Evolutionary conservation across 495 filamentous ascomycete species (phyloP).

Genomic region (Aspergillus conjunctus): DNA sequence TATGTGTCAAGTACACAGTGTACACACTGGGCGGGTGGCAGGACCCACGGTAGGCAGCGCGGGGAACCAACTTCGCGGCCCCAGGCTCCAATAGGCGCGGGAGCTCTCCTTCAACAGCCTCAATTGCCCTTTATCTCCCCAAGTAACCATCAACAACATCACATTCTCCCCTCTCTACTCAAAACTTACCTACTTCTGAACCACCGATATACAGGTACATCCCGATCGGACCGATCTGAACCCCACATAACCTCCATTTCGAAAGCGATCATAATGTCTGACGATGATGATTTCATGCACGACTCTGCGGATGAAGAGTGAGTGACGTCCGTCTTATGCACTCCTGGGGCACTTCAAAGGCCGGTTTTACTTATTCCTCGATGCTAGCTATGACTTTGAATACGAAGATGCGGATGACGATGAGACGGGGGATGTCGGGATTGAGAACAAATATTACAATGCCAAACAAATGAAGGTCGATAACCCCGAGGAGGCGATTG

Average conservation of each 20-base stretch:
- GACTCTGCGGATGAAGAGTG: constrained; percentile 89
- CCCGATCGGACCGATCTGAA: background rate
- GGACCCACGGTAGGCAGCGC: constrained; percentile 11
- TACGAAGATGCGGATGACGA: constrained; percentile 93
- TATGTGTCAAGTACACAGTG: background rate
- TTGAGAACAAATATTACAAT: constrained; percentile 99
- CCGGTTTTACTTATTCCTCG: constrained; percentile 18
- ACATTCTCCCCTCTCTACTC: background rate
- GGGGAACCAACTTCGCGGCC: constrained; percentile 12
- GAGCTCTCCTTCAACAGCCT: constrained; percentile 14
- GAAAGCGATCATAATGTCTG: constrained; percentile 68
- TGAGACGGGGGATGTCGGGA: constrained; percentile 83
- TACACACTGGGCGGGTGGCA: background rate
- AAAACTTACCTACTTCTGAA: background rate
- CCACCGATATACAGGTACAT: background rate
- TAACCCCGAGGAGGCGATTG: constrained; percentile 84
- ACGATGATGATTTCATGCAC: constrained; percentile 98
- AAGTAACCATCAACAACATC: constrained; percentile 1
- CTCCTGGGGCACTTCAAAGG: background rate
- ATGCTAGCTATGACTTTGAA: constrained; percentile 87
- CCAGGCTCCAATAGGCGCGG: constrained; percentile 27
- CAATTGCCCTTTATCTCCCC: background rate
- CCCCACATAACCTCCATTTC: background rate
- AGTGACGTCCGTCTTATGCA: constrained; percentile 10
- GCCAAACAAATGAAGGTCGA: constrained; percentile 93